Evolutionary conservation across 352 stramenopile genomes (phyloP).

Genomic region (Phytophthora ohioensis): DNA sequence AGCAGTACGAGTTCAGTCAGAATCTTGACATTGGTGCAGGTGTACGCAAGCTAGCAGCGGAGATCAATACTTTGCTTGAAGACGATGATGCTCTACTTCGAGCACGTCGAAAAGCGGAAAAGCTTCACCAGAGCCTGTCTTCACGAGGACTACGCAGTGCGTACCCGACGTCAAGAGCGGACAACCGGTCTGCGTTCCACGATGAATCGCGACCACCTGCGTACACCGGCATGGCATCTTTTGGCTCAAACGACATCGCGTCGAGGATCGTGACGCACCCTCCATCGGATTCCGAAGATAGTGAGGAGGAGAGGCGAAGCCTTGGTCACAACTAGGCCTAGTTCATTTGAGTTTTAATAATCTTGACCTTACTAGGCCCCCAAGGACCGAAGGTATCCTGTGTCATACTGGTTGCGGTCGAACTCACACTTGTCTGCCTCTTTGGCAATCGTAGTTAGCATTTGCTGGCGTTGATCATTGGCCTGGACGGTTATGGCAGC

Average conservation of each 20-base stretch:
- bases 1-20: conserved; percentile 81
- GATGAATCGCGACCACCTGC: conserved; percentile 31
- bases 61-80: conserved; percentile 58
- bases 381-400: conserved; percentile 52
- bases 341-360: conserved; percentile 2
- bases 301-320: conserved; percentile 16
- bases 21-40: conserved; percentile 72
- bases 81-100: conserved; percentile 64
- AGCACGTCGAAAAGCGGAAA: conserved; percentile 53
- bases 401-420: conserved; percentile 69
- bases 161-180: conserved; percentile 31
- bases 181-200: conserved; percentile 18
- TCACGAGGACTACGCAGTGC: conserved; percentile 52
- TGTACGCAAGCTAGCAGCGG: conserved; percentile 64
- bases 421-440: conserved; percentile 72
- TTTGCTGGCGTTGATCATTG: conserved; percentile 17
- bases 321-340: neutral
- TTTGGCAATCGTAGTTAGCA: conserved; percentile 47
- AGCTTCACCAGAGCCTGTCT: conserved; percentile 66
- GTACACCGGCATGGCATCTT: conserved; percentile 50
- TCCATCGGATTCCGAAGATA: conserved; percentile 24
- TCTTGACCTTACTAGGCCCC: conserved; percentile 25
- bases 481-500: neutral
- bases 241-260: conserved; percentile 44
- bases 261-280: conserved; percentile 59